Conservation (phyloP, 257 asterid species). For the Rauvolfia tetraphylla region DNA sequence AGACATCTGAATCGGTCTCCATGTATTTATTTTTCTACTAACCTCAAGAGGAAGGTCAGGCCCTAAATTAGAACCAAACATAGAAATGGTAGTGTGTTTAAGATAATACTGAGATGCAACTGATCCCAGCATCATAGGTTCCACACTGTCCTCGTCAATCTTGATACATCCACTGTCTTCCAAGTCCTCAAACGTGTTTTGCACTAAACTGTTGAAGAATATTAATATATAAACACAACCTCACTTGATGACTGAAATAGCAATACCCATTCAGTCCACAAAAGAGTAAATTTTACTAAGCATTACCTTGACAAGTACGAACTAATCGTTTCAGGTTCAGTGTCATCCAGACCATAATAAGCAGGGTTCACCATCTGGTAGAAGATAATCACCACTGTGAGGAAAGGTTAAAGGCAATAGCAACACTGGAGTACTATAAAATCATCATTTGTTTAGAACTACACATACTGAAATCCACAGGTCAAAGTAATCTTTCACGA, state of each 20-base stretch:
- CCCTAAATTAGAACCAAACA: conserved; percentile 93
- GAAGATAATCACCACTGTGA: not conserved
- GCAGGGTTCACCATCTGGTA: conserved; percentile 87
- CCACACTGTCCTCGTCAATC: conserved; percentile 76
- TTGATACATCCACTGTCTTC: conserved; percentile 95
- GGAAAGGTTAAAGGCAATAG: not conserved
- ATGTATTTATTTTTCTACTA: conserved; percentile 34
- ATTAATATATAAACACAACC: conserved; percentile 12
- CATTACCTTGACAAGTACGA: conserved; percentile 87
- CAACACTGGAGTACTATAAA: not conserved
- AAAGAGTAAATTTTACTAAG: conserved; percentile 13
- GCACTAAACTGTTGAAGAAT: conserved; percentile 54
- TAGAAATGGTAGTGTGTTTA: conserved; percentile 83
- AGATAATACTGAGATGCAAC: conserved; percentile 92
- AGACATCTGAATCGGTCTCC: not conserved
- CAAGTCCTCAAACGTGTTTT: conserved; percentile 89
- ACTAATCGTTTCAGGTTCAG: conserved; percentile 69
- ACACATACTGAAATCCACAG: not conserved
- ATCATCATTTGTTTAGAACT: not conserved
- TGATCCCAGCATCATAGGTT: conserved; percentile 94
- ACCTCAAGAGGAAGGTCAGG: conserved; percentile 90
- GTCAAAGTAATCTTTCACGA: not conserved
- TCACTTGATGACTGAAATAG: conserved; percentile 9
- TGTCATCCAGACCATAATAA: conserved; percentile 82
- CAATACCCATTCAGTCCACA: conserved; percentile 13